Conservation (phyloP, 192 early-diverging fungal genomes). For the Phlyctochytrium planicorne region DNA sequence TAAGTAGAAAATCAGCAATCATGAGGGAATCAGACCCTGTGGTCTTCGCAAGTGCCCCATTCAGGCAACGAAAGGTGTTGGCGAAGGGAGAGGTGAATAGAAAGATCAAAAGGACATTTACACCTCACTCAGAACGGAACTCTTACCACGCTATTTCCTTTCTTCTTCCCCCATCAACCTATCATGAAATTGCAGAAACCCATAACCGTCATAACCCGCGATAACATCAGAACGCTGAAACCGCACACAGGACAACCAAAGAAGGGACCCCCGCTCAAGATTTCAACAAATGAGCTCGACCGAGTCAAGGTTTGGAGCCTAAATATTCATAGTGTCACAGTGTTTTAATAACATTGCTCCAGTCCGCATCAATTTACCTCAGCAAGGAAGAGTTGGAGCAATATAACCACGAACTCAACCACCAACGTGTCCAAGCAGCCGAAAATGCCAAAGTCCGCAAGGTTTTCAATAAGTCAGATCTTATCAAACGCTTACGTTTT, state of each 20-base stretch:
- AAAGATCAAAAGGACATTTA: too few relatives aligned
- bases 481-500: conserved; percentile 9
- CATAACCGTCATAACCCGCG: conserved; percentile 59
- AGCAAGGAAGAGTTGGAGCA: conserved; percentile 42
- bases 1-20: too few relatives aligned
- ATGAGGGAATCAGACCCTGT: too few relatives aligned
- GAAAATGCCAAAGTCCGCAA: conserved; percentile 47
- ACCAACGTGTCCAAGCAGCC: conserved; percentile 27
- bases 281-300: conserved; percentile 27
- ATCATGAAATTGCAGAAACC: too few relatives aligned
- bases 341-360: conserved; percentile 10
- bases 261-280: conserved; percentile 16
- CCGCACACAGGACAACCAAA: conserved; percentile 43
- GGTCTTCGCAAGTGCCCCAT: too few relatives aligned
- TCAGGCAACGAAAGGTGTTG: too few relatives aligned
- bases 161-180: too few relatives aligned
- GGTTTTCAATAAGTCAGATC: conserved; percentile 23
- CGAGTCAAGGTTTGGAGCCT: conserved; percentile 29
- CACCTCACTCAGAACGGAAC: too few relatives aligned
- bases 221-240: conserved; percentile 53
- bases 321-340: conserved; percentile 1
- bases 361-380: conserved; percentile 29
- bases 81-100: too few relatives aligned
- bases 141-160: too few relatives aligned
- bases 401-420: conserved; percentile 30